Evolutionary conservation across 805 yeast species (phyloP).

Genomic region (Candida easanensis): DNA sequence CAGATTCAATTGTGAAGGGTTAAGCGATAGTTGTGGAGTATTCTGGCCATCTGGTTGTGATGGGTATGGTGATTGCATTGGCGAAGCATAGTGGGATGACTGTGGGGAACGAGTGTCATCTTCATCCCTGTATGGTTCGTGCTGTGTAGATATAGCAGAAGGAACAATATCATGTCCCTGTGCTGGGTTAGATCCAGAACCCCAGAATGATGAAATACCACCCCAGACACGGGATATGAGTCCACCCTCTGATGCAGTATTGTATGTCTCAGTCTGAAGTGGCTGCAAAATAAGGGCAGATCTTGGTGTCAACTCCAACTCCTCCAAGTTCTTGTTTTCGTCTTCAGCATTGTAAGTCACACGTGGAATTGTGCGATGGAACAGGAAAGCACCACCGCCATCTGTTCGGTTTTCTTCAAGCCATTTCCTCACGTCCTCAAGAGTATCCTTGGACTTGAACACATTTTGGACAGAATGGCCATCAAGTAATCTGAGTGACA

Average conservation of each 20-base stretch:
- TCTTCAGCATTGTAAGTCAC: constrained; percentile 60
- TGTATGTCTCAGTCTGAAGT: constrained; percentile 31
- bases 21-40: constrained; percentile 13
- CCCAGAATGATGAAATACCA: constrained; percentile 36
- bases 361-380: constrained; percentile 56
- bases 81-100: constrained; percentile 29
- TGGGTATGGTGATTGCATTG: constrained; percentile 23
- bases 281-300: constrained; percentile 77
- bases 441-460: constrained; percentile 44
- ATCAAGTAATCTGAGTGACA: constrained; percentile 65
- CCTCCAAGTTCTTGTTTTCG: constrained; percentile 51
- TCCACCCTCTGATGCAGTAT: constrained; percentile 23
- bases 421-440: constrained; percentile 61
- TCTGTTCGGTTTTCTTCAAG: constrained; percentile 51
- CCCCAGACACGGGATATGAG: constrained; percentile 31
- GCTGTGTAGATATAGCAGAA: background rate
- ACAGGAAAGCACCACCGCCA: constrained; percentile 41
- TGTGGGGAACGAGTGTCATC: constrained; percentile 14
- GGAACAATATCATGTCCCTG: constrained; percentile 1
- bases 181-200: constrained; percentile 4
- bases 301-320: constrained; percentile 63
- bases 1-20: constrained; percentile 25
- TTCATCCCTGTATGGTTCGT: constrained; percentile 13
- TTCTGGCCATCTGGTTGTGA: background rate
- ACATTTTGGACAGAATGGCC: constrained; percentile 55